These are phyloP conservation scores for Leptographium wingfieldii DNA, from an alignment of 2,329 filamentous ascomycete species.

Conservation along the genomic window DNA sequence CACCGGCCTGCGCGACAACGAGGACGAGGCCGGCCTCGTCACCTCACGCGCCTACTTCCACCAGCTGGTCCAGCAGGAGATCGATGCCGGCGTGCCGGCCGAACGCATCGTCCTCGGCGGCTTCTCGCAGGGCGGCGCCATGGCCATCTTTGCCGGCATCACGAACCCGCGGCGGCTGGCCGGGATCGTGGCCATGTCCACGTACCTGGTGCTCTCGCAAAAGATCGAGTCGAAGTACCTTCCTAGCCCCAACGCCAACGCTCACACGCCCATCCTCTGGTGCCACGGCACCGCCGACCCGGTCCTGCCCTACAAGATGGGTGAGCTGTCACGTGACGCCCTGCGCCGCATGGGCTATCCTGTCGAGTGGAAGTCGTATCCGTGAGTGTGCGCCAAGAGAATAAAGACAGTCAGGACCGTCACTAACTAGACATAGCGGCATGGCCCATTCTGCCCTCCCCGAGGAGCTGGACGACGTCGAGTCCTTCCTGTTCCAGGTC, in stretches of 20 bases:
- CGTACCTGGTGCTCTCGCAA: slow-evolving; percentile 57
- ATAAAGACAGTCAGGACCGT: too few species aligned
- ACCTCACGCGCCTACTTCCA: slow-evolving; percentile 65
- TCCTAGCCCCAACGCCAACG: slow-evolving; percentile 36
- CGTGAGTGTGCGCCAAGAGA: slow-evolving; percentile 31
- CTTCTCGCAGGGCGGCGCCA: slow-evolving; percentile 73
- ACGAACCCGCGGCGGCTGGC: slow-evolving; percentile 62
- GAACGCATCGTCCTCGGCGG: slow-evolving; percentile 77
- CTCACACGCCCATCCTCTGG: slow-evolving; percentile 76
- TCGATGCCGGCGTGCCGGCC: slow-evolving; percentile 67
- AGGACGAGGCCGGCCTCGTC: slow-evolving; percentile 60
- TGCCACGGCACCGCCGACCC: slow-evolving; percentile 72
- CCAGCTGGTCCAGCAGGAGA: slow-evolving; percentile 64
- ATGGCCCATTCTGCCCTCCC: slow-evolving; percentile 66
- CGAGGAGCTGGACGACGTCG: slow-evolving; percentile 72
- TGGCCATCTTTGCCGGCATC: slow-evolving; percentile 69
- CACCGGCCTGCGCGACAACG: slow-evolving; percentile 17
- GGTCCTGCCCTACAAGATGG: slow-evolving; percentile 58
- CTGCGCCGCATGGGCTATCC: slow-evolving; percentile 59
- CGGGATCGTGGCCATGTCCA: slow-evolving; percentile 78
- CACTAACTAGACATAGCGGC: slow-evolving; percentile 30
- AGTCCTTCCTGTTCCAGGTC: slow-evolving; percentile 38
- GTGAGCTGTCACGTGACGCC: slow-evolving; percentile 50
- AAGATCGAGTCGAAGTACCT: slow-evolving; percentile 28
- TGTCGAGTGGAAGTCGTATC: slow-evolving; percentile 65